Conservation (phyloP, 371 early-diverging fungal species). For the Syncephalastrum contaminatum region DNA sequence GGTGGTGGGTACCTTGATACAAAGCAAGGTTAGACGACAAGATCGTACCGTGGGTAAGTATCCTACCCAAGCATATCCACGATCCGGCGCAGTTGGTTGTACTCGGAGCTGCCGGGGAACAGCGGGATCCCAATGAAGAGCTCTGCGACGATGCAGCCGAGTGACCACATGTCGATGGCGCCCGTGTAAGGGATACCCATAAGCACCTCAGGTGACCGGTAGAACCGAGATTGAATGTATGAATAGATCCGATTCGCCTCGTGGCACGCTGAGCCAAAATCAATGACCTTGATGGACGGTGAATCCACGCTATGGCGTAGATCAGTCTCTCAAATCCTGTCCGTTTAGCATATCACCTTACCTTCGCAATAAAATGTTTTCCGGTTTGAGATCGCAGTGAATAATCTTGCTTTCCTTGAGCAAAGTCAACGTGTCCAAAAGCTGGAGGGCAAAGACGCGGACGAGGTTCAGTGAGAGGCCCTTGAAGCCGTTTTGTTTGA, state of each 20-base stretch:
- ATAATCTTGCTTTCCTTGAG: constrained; percentile 88
- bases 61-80: constrained; percentile 83
- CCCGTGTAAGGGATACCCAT: constrained; percentile 92
- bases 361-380: constrained; percentile 91
- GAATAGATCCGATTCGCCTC: constrained; percentile 90
- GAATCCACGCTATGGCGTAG: constrained; percentile 60
- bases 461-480: constrained; percentile 91
- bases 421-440: constrained; percentile 80
- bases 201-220: constrained; percentile 96
- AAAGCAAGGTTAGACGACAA: neutral
- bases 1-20: constrained; percentile 27
- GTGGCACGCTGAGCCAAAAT: constrained; percentile 97
- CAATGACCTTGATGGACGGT: constrained; percentile 95
- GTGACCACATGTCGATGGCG: constrained; percentile 99
- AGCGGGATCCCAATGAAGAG: constrained; percentile 90
- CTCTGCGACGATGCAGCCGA: constrained; percentile 99
- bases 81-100: constrained; percentile 90
- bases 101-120: constrained; percentile 94
- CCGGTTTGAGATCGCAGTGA: constrained; percentile 99
- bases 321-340: neutral
- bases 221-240: constrained; percentile 98
- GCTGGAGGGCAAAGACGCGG: constrained; percentile 82
- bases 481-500: constrained; percentile 93
- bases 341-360: constrained; percentile 19
- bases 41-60: neutral